A percentile compares a stretch with the other conserved stretches of the same genome.
Conservation (phyloP, 768 basidiomycete genomes). For the Lentinus tigrinus region DNA sequence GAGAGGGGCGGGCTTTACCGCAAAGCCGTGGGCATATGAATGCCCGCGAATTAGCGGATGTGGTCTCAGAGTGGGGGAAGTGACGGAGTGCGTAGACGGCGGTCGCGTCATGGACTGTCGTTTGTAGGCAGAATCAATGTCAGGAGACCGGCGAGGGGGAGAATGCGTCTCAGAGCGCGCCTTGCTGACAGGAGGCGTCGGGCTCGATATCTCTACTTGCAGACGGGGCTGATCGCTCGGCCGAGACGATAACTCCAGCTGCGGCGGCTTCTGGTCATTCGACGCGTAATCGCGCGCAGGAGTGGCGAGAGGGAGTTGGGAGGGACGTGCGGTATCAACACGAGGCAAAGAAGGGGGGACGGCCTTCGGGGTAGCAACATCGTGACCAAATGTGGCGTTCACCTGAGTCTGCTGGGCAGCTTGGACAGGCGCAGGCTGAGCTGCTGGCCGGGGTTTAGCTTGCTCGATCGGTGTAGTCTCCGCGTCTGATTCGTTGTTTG, state of each 20-base stretch:
- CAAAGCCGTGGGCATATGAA: slow-evolving; percentile 50
- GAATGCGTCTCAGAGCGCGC: slow-evolving; percentile 40
- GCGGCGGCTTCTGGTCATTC: slow-evolving; percentile 1
- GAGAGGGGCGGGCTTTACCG: slow-evolving; percentile 47
- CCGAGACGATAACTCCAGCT: not conserved
- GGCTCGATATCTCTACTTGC: slow-evolving; percentile 18
- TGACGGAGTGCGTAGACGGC: slow-evolving; percentile 61
- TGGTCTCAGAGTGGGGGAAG: slow-evolving; percentile 47
- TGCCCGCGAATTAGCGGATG: slow-evolving; percentile 79
- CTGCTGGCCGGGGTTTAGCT: slow-evolving; percentile 9
- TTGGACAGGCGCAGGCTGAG: slow-evolving; percentile 8
- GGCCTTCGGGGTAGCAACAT: slow-evolving; percentile 30
- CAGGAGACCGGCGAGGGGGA: slow-evolving; percentile 40
- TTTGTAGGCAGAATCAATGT: slow-evolving; percentile 32
- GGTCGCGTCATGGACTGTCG: slow-evolving; percentile 53
- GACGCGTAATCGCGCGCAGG: slow-evolving; percentile 17
- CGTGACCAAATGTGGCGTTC: slow-evolving; percentile 21
- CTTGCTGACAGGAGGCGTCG: slow-evolving; percentile 25
- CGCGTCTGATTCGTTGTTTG: slow-evolving; percentile 49
- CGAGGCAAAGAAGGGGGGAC: slow-evolving; percentile 24
- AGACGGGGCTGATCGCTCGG: slow-evolving; percentile 16
- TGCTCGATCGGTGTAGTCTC: slow-evolving; percentile 30
- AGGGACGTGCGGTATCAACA: slow-evolving; percentile 20
- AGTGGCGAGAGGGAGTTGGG: slow-evolving; percentile 4
- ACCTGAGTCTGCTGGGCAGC: slow-evolving; percentile 7